Evolutionary conservation across 1,284 basidiomycete genomes (phyloP).

Genomic region (Inonotus obliquus): DNA sequence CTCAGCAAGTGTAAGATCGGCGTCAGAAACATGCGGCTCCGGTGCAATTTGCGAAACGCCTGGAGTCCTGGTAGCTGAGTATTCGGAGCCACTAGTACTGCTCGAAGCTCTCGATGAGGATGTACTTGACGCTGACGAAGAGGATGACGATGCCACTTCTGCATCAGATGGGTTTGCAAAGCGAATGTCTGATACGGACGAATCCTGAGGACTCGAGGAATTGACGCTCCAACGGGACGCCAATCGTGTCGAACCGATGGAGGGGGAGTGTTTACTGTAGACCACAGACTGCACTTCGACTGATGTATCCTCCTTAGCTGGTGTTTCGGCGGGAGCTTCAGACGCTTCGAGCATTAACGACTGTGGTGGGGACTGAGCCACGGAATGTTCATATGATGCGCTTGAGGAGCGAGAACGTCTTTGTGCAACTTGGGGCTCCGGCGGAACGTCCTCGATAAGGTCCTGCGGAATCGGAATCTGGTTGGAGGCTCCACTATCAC

Average conservation of each 20-base stretch:
- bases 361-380: constrained; percentile 11
- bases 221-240: constrained; percentile 16
- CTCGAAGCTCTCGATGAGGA: constrained; percentile 15
- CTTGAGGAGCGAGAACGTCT: constrained; percentile 13
- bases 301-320: constrained; percentile 12
- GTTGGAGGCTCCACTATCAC: constrained; percentile 9
- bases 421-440: not conserved
- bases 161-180: constrained; percentile 16
- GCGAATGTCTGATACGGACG: constrained; percentile 13
- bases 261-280: constrained; percentile 5
- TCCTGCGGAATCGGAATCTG: constrained; percentile 16
- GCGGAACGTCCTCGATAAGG: not conserved
- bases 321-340: constrained; percentile 12
- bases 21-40: constrained; percentile 16
- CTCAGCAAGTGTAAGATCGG: constrained; percentile 12
- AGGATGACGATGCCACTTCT: constrained; percentile 10
- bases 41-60: constrained; percentile 3
- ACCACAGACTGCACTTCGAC: constrained; percentile 7
- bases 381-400: constrained; percentile 14
- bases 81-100: constrained; percentile 8
- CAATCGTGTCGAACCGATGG: not conserved
- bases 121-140: constrained; percentile 12
- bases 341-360: constrained; percentile 15
- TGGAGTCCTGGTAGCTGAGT: constrained; percentile 14
- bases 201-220: constrained; percentile 14